Base-by-base conservation (phyloP, 1,139 yeast species). In the Kodamaea plutei region DNA sequence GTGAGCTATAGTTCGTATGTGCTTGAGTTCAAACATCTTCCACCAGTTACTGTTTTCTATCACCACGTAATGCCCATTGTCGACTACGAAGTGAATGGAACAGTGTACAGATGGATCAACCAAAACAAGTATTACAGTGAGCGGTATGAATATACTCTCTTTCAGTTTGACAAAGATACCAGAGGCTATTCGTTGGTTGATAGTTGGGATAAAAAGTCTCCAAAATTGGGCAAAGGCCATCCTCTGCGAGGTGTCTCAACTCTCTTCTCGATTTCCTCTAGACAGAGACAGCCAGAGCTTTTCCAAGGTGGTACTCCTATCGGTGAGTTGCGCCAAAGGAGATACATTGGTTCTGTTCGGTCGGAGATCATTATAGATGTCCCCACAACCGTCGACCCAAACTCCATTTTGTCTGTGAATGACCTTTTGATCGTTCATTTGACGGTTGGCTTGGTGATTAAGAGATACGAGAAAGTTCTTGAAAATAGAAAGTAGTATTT, bases 121-220 rank as follows among this genome's bases (percentile, higher is more conserved):
- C 26, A 34, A 20, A 30, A 19, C 8, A 30, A 15, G 21, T 25
- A 15, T 20, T 29, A 23, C 8, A 11, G 22, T 11, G 28, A 20
- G 9, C 20, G 24, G 12, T 27, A 15, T 22, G 13, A 12, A n/a
- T 38, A 31, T 16, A 30, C 36, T 5, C 28, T 31, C 11, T 26
- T 26, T 25, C 29, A 25, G 8, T 25, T 38, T 23, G 35, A 28
- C n/a, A 28, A 30, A 6, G 29, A 29, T 8, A 17, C 20, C 9
- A 28, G 35, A 7, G 31, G 28, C 14, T 30, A 21, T 17, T 36
- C 41, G 7, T 19, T 38, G 20, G 26, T 35, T 6, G 40, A 38
- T 9, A 32, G 35, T 20, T 38, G 39, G 37, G 34, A 31, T 20
- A 21, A 25, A 13, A 16, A 16, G 16, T 10, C 31, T 5, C 17